Percentiles rank a stretch among this genome's conserved stretches.
Conservation (phyloP, 2,329 filamentous ascomycete species). For the Neurospora sp. region DNA sequence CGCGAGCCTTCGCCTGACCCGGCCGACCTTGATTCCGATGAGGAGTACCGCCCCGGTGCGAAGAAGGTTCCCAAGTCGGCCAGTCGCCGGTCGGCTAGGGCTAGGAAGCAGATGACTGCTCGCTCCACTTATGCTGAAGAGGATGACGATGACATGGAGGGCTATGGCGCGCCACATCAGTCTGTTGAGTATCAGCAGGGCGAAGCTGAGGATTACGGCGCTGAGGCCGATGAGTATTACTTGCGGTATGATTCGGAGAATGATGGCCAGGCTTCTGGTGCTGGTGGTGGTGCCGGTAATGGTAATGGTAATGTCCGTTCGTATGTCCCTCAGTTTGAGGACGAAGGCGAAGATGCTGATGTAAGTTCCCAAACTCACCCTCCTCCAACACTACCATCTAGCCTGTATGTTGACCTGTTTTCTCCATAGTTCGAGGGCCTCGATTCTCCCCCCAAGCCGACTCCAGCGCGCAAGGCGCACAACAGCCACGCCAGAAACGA, state of each 20-base stretch:
- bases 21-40: conserved; percentile 7
- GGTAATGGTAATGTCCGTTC: background rate
- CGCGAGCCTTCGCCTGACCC: conserved; percentile 7
- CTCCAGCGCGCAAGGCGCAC: background rate
- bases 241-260: background rate
- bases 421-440: background rate
- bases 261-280: background rate
- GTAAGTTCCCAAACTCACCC: background rate
- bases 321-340: background rate
- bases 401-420: background rate
- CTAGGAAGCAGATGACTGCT: background rate
- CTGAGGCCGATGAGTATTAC: background rate
- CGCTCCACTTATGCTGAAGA: background rate
- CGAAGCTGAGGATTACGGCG: conserved; percentile 4
- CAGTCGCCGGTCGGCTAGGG: background rate
- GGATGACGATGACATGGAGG: background rate
- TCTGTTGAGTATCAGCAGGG: conserved; percentile 3
- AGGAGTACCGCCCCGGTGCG: conserved; percentile 6
- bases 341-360: background rate
- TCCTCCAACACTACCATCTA: background rate
- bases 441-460: background rate
- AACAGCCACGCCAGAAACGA: background rate
- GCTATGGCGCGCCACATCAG: background rate
- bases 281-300: background rate
- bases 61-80: background rate